A percentile compares a stretch with the other conserved stretches of the same genome.
phyloP scores from a whole-genome alignment of 2,329 filamentous ascomycete species.

The Aspergillaceae sp. region DNA sequence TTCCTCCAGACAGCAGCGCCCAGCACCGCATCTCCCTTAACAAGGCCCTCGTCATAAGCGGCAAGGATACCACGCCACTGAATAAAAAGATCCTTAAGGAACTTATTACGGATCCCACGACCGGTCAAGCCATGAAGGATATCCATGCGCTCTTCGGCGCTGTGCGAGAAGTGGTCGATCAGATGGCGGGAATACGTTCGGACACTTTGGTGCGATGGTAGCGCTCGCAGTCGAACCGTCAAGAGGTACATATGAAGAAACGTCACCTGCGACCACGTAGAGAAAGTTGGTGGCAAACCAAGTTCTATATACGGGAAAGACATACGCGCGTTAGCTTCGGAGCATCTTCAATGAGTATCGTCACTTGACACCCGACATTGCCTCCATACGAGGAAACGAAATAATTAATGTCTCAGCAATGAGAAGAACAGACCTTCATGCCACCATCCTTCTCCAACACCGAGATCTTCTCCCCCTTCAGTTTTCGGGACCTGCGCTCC shows the following conservation, averaged over 20 bases:
- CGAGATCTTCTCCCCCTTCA: constrained; percentile 72
- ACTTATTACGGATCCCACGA: constrained; percentile 49
- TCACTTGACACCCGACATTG: background rate
- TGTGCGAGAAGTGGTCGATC: constrained; percentile 75
- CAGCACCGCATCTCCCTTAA: constrained; percentile 40
- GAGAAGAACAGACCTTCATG: constrained; percentile 56
- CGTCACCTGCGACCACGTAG: constrained; percentile 90
- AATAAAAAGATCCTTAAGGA: constrained; percentile 78
- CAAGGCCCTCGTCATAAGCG: constrained; percentile 47
- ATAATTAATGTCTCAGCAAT: no score
- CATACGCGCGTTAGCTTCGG: background rate
- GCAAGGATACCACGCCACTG: constrained; percentile 85
- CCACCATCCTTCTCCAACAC: constrained; percentile 68
- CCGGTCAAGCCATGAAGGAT: constrained; percentile 42
- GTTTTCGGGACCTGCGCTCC: constrained; percentile 61
- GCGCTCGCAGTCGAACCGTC: constrained; percentile 70
- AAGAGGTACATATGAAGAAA: constrained; percentile 95
- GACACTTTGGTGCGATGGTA: constrained; percentile 57
- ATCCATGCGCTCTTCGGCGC: constrained; percentile 62
- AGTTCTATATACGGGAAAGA: constrained; percentile 48
- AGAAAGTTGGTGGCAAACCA: constrained; percentile 76
- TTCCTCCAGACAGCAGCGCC: constrained; percentile 82
- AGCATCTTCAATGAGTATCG: background rate
- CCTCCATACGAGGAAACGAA: no score
- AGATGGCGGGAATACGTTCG: constrained; percentile 80